phyloP scores from a whole-genome alignment of 1,284 basidiomycete genomes.

The Microbotryum violaceum region DNA sequence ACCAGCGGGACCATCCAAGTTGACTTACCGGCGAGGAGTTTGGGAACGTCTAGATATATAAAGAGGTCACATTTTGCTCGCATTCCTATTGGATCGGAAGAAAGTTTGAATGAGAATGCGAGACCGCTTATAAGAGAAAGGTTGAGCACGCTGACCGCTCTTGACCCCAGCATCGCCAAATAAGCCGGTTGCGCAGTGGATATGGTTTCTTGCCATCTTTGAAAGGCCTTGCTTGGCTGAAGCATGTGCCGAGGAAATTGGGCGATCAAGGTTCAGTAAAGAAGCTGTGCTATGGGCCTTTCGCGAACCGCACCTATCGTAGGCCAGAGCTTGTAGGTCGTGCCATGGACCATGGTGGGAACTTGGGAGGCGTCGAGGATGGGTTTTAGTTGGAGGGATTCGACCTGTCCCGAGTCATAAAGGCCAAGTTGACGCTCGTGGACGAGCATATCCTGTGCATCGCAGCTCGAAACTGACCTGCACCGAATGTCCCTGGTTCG shows the following conservation, averaged over 20 bases:
- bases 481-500: conserved; percentile 88
- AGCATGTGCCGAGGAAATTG: background rate
- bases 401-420: conserved; percentile 44
- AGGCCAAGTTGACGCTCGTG: too few species aligned
- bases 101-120: background rate
- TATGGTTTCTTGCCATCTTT: conserved; percentile 78
- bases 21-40: conserved; percentile 49
- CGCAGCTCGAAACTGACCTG: conserved; percentile 47
- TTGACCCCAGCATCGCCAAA: conserved; percentile 55
- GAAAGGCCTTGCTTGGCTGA: conserved; percentile 62
- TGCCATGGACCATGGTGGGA: conserved; percentile 71
- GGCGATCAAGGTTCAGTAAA: background rate
- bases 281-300: background rate
- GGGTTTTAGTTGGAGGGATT: conserved; percentile 60
- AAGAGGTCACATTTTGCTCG: conserved; percentile 61
- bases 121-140: background rate
- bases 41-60: conserved; percentile 64
- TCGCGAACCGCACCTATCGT: conserved; percentile 53
- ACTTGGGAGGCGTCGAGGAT: conserved; percentile 57
- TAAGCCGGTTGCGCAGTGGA: conserved; percentile 67
- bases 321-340: conserved; percentile 59
- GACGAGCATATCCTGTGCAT: background rate
- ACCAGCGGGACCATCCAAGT: background rate
- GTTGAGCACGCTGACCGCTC: conserved; percentile 52
- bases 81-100: conserved; percentile 53